Percentiles rank a stretch among this genome's conserved stretches.
Conservation (phyloP, 495 filamentous ascomycete genomes). For the Apodospora peruviana region DNA sequence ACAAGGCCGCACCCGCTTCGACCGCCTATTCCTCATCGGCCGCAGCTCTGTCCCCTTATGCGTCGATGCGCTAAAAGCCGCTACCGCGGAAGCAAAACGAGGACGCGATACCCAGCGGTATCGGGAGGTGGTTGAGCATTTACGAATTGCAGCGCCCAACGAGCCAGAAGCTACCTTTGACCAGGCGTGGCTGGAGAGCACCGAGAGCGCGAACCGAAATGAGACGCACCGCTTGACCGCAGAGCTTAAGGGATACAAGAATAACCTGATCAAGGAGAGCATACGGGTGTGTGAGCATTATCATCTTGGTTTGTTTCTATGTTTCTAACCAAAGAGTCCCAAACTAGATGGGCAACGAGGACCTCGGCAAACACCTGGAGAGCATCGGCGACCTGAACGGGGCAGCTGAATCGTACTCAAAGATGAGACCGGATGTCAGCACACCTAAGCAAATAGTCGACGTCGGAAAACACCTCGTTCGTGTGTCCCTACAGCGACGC, state of each 20-base stretch:
- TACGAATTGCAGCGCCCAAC: slow-evolving; percentile 55
- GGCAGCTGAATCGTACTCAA: slow-evolving; percentile 34
- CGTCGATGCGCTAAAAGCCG: slow-evolving; percentile 73
- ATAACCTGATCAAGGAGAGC: slow-evolving; percentile 96
- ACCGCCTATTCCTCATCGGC: slow-evolving; percentile 78
- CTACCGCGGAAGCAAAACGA: slow-evolving; percentile 68
- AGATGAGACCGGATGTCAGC: slow-evolving; percentile 44
- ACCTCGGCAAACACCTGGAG: slow-evolving; percentile 42
- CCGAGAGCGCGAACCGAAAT: slow-evolving; percentile 54
- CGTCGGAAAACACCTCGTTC: slow-evolving; percentile 36
- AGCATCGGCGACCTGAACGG: slow-evolving; percentile 34
- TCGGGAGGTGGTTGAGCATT: slow-evolving; percentile 57
- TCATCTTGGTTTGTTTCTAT: neutral
- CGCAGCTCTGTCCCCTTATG: slow-evolving; percentile 68
- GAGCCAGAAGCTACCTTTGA: slow-evolving; percentile 67
- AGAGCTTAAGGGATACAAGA: slow-evolving; percentile 90
- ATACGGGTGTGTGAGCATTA: slow-evolving; percentile 60
- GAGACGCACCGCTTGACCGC: slow-evolving; percentile 69
- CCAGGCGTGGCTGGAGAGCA: slow-evolving; percentile 60
- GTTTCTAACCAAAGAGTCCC: neutral
- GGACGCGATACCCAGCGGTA: slow-evolving; percentile 72
- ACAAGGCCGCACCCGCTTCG: slow-evolving; percentile 65
- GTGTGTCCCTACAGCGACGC: slow-evolving; percentile 36
- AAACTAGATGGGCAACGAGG: slow-evolving; percentile 41
- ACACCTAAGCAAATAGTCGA: slow-evolving; percentile 39